A percentile compares a stretch with the other conserved stretches of the same genome.
Conservation (phyloP, 345 rosid species). For the Excoecaria cochinchinensis region DNA sequence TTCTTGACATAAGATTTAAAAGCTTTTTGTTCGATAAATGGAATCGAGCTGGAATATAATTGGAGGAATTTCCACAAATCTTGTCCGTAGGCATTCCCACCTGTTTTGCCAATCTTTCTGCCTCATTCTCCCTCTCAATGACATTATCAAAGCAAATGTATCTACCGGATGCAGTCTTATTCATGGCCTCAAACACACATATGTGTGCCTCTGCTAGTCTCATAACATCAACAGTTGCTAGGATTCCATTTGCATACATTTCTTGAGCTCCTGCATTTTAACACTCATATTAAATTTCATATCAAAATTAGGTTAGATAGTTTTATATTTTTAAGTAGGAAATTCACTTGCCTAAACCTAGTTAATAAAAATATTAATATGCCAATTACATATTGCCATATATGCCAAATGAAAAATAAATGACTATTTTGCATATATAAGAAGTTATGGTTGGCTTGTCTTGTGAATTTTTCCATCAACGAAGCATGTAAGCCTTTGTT, state of each 20-base stretch:
- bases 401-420: too few species aligned
- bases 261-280: slow-evolving; percentile 51
- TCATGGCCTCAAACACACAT: slow-evolving; percentile 55
- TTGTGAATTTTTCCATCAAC: too few species aligned
- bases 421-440: too few species aligned
- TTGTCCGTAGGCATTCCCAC: slow-evolving; percentile 52
- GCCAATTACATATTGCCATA: too few species aligned
- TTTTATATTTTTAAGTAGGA: too few species aligned
- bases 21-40: slow-evolving; percentile 57
- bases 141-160: slow-evolving; percentile 66
- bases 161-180: slow-evolving; percentile 57
- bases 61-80: slow-evolving; percentile 37
- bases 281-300: not conserved
- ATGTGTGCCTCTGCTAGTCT: slow-evolving; percentile 69
- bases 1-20: slow-evolving; percentile 48
- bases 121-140: slow-evolving; percentile 42
- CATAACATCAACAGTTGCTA: slow-evolving; percentile 60
- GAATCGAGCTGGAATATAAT: not conserved
- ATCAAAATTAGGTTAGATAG: not conserved
- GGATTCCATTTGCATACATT: slow-evolving; percentile 54
- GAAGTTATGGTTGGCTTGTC: too few species aligned
- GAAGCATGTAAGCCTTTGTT: too few species aligned
- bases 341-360: too few species aligned
- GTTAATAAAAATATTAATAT: too few species aligned
- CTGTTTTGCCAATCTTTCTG: slow-evolving; percentile 44